Base-by-base conservation (phyloP, 2,329 filamentous ascomycete species). In the Ceratocystis colombiana region DNA sequence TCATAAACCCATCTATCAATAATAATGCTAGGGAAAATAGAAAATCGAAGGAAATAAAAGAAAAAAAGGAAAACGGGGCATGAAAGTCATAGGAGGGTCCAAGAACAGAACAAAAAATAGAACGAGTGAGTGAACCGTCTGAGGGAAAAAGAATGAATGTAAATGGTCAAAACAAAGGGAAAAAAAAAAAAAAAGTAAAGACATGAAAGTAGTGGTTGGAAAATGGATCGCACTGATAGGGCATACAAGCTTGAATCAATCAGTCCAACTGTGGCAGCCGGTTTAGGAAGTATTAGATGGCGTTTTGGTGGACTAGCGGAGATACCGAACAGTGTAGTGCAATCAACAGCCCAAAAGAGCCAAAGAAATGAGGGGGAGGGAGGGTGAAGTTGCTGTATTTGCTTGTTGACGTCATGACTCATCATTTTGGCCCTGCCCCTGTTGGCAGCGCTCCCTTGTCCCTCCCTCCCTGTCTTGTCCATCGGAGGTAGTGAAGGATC, bases 341-440 rank as follows among this genome's bases (percentile, higher is more conserved):
- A 53, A 28, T 25, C 48, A 53, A 53, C 7, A 22, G 12, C 10
- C 12, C 20, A 5, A 25, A 53, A 28, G 48, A 53, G 48, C 20
- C 17, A 48, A 22, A 10, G n/a, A 10, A 48, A 48, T 48, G 48
- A 25, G 22, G 48, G 15, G 22, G 48, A 15, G 20, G 48, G 48
- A 15, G 20, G 48, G 48, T 48, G 46, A 22, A 41, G 46, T 48
- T 48, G 20, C 25, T 15, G 17, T 61, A 10, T 30, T 20, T 61
- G 17, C 15, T 41, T 10, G n/a, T 22, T 61, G 41, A 33, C 20
- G 53, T 65, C 53, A 30, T 55, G 48, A 25, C 30, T 33, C 17
- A 65, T 45, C 59, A 53, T 53, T 53, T 25, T n/a, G 5, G 48
- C 17, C 48, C 20, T 53, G 48, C 48, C 48, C 48, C 48, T 53